Evolutionary conservation across 768 basidiomycete genomes (phyloP).

Genomic region (Tricholoma sp.): DNA sequence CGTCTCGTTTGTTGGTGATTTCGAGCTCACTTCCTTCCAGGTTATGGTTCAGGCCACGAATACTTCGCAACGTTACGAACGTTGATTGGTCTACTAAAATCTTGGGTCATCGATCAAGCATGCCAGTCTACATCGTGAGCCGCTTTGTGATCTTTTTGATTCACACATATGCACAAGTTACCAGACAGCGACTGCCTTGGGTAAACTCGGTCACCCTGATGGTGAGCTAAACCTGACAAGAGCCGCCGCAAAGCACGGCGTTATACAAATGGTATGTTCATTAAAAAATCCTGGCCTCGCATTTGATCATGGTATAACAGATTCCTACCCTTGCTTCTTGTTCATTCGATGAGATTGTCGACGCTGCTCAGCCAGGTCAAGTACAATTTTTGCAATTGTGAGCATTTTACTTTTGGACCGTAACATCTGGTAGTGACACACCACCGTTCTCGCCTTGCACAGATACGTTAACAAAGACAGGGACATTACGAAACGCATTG

Average conservation of each 20-base stretch:
- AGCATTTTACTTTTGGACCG: slow-evolving; percentile 11
- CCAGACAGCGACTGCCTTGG: slow-evolving; percentile 76
- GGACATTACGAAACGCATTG: slow-evolving; percentile 76
- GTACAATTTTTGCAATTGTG: slow-evolving; percentile 84
- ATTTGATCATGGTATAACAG: slow-evolving; percentile 30
- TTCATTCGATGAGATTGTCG: slow-evolving; percentile 93
- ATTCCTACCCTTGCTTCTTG: slow-evolving; percentile 95
- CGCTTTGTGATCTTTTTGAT: neutral
- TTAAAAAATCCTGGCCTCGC: neutral
- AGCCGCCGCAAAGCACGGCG: slow-evolving; percentile 74
- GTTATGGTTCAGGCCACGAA: slow-evolving; percentile 87
- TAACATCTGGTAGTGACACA: neutral
- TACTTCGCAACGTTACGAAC: slow-evolving; percentile 76
- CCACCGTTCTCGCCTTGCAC: neutral
- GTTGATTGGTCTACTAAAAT: slow-evolving; percentile 88
- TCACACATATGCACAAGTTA: neutral
- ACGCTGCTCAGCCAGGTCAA: slow-evolving; percentile 76
- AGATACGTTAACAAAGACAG: slow-evolving; percentile 93
- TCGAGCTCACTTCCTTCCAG: slow-evolving; percentile 22
- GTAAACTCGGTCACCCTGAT: slow-evolving; percentile 94
- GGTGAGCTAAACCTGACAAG: slow-evolving; percentile 89
- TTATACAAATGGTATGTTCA: slow-evolving; percentile 45
- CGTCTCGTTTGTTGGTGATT: neutral
- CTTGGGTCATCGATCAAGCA: slow-evolving; percentile 65
- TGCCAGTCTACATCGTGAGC: slow-evolving; percentile 79